These are phyloP conservation scores for Fusarium mangiferae DNA, from an alignment of 2,329 filamentous ascomycete genomes.

Conservation along the genomic window DNA sequence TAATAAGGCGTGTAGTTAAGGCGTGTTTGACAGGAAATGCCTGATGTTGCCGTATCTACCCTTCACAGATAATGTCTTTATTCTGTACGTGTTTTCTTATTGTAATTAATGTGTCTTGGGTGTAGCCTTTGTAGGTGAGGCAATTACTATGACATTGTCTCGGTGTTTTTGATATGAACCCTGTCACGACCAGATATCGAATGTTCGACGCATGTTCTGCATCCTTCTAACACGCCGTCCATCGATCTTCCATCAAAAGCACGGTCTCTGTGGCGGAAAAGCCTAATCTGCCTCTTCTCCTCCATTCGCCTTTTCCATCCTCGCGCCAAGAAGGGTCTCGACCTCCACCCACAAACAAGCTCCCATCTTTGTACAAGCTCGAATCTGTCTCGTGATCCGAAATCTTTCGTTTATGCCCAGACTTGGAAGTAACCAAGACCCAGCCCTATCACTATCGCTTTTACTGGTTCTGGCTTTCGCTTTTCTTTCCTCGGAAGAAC, in stretches of 20 bases:
- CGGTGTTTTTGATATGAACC: neutral
- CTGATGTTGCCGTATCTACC: constrained; percentile 16
- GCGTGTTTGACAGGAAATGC: constrained; percentile 4
- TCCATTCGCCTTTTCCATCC: constrained; percentile 28
- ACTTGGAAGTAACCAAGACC: neutral
- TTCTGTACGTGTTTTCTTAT: neutral
- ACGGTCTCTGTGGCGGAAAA: constrained; percentile 23
- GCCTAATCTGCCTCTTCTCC: constrained; percentile 3
- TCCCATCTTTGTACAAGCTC: constrained; percentile 29
- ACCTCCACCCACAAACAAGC: constrained; percentile 15
- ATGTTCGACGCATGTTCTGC: constrained; percentile 38
- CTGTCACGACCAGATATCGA: constrained; percentile 26
- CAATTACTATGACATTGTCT: neutral
- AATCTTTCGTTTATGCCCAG: constrained; percentile 1
- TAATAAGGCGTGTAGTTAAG: neutral
- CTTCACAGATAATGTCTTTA: neutral
- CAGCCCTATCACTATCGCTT: neutral
- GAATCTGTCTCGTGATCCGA: constrained; percentile 3
- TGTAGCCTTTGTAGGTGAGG: neutral
- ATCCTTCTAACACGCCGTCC: constrained; percentile 5
- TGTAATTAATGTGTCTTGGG: neutral
- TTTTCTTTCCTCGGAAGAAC: constrained; percentile 67
- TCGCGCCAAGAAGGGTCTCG: constrained; percentile 35
- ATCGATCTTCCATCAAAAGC: constrained; percentile 8
- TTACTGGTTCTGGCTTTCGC: constrained; percentile 7